phyloP scores from a whole-genome alignment of 2,329 filamentous ascomycete species.

The Teratosphaeria pseudoeucalypti region DNA sequence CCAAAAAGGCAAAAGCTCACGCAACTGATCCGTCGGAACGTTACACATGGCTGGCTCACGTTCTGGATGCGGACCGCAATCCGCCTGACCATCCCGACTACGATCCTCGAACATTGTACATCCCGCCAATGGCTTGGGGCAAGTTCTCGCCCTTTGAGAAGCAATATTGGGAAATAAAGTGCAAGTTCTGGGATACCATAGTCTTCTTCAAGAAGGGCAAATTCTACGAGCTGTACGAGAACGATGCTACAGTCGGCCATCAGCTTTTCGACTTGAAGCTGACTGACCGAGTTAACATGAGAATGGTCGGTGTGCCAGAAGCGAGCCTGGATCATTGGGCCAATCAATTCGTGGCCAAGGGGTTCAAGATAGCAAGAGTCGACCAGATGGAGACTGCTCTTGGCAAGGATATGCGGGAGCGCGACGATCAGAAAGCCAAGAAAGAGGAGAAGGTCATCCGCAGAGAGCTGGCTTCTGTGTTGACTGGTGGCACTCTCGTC shows the following conservation, averaged over 20 bases:
- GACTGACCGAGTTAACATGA: slow-evolving; percentile 97
- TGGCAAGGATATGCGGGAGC: slow-evolving; percentile 97
- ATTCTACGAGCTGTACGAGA: slow-evolving; percentile 97
- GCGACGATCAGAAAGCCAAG: slow-evolving; percentile 52
- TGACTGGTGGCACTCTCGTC: slow-evolving; percentile 86
- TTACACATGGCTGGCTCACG: slow-evolving; percentile 81
- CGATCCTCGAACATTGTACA: slow-evolving; percentile 81
- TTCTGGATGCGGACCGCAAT: slow-evolving; percentile 75
- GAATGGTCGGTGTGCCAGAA: slow-evolving; percentile 97
- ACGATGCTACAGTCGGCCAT: slow-evolving; percentile 91
- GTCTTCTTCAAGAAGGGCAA: slow-evolving; percentile 99
- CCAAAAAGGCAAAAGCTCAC: slow-evolving; percentile 55
- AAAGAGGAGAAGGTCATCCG: slow-evolving; percentile 84
- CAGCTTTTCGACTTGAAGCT: slow-evolving; percentile 96
- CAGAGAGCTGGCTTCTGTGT: slow-evolving; percentile 78
- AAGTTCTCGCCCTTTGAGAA: slow-evolving; percentile 92
- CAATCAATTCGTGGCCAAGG: slow-evolving; percentile 96
- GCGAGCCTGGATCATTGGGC: slow-evolving; percentile 94
- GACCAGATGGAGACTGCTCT: slow-evolving; percentile 95
- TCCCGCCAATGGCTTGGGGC: slow-evolving; percentile 68
- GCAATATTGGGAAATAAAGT: slow-evolving; percentile 99
- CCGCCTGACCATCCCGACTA: slow-evolving; percentile 73
- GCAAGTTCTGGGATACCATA: slow-evolving; percentile 92
- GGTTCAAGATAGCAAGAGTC: slow-evolving; percentile 91
- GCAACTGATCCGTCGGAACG: slow-evolving; percentile 73